Percentiles rank a stretch among this genome's conserved stretches.
phyloP scores from a whole-genome alignment of 192 early-diverging fungal genomes.

The Umbelopsis sp. region DNA sequence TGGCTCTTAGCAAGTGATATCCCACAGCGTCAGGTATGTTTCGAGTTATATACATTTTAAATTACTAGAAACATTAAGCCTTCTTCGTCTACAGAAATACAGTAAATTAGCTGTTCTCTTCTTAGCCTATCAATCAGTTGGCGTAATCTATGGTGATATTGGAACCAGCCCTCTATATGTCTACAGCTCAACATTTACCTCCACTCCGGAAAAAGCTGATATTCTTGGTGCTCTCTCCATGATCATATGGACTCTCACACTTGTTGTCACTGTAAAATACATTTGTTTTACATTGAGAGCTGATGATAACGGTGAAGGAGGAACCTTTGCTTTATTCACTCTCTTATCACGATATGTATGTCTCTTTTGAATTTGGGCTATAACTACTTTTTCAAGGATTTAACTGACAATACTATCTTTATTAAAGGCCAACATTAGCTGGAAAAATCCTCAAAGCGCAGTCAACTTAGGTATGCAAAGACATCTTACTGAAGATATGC shows the following conservation, averaged over 20 bases:
- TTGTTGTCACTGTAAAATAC: slow-evolving; percentile 49
- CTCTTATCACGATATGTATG: slow-evolving; percentile 36
- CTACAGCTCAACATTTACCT: slow-evolving; percentile 43
- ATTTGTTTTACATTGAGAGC: slow-evolving; percentile 50
- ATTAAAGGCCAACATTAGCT: not conserved
- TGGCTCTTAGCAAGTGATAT: slow-evolving; percentile 5
- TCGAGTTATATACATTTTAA: not conserved
- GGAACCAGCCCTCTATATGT: slow-evolving; percentile 59
- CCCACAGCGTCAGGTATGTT: not conserved
- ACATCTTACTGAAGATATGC: slow-evolving; percentile 33
- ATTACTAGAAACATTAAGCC: not conserved
- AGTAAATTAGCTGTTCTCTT: slow-evolving; percentile 8
- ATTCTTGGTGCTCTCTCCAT: slow-evolving; percentile 49
- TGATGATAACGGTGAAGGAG: slow-evolving; percentile 62
- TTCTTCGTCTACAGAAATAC: not conserved
- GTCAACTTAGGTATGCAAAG: not conserved
- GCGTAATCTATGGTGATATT: slow-evolving; percentile 52
- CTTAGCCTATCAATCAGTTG: slow-evolving; percentile 23
- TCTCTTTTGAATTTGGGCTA: not conserved
- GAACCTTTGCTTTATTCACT: slow-evolving; percentile 56
- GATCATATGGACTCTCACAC: slow-evolving; percentile 51
- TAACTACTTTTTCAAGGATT: not conserved
- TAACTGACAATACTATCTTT: not conserved
- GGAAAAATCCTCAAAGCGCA: slow-evolving; percentile 3
- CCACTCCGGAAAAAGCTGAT: not conserved